Conservation (phyloP, 495 filamentous ascomycete genomes). For the Viridothelium virens region DNA sequence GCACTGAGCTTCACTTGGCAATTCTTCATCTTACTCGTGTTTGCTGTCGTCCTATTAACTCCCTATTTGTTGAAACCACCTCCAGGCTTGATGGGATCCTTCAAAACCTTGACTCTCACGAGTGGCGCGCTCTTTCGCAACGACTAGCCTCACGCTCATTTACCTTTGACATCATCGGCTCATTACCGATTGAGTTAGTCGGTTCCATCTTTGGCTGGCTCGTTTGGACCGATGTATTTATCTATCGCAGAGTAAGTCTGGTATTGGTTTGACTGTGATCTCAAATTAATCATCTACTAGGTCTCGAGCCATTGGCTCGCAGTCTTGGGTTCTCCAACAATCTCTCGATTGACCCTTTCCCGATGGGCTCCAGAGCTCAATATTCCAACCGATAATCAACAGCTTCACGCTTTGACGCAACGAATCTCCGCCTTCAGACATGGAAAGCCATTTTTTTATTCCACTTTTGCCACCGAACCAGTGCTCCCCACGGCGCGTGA, state of each 20-base stretch:
- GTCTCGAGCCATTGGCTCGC: not conserved
- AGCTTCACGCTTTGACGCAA: not conserved
- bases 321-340: not conserved
- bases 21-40: no score
- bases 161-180: not conserved
- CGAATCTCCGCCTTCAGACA: not conserved
- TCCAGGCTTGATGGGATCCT: not conserved
- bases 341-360: not conserved
- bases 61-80: not conserved
- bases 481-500: not conserved
- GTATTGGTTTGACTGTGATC: not conserved
- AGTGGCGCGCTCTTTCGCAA: not conserved
- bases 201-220: not conserved
- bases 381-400: not conserved
- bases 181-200: not conserved
- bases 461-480: not conserved
- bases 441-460: not conserved
- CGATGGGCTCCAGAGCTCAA: not conserved
- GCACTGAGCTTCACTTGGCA: no score
- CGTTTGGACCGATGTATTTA: not conserved
- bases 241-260: not conserved
- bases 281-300: not conserved
- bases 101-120: not conserved
- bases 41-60: no score
- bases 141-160: not conserved